These are phyloP conservation scores for Papiliotrema fonsecae DNA, from an alignment of 1,284 basidiomycete genomes.

Conservation along the genomic window DNA sequence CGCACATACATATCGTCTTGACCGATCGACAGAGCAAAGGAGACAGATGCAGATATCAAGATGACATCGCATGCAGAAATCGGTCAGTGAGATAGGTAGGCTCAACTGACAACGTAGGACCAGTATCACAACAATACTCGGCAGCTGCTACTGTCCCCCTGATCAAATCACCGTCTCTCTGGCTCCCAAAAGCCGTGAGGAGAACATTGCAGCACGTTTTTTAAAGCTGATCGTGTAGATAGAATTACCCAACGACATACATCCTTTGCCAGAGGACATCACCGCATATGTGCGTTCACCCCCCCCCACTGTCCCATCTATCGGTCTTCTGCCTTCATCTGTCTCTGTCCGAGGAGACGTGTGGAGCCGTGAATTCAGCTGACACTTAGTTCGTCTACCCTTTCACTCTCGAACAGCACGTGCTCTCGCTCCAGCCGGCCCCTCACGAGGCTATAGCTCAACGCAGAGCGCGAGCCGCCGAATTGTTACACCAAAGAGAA, in stretches of 20 bases:
- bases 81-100: not conserved
- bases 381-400: slow-evolving; percentile 79
- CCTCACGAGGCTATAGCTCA: slow-evolving; percentile 63
- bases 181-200: slow-evolving; percentile 70
- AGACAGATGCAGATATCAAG: not conserved
- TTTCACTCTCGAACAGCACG: slow-evolving; percentile 80
- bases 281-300: slow-evolving; percentile 66
- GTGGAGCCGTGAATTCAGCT: not conserved
- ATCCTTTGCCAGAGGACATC: slow-evolving; percentile 83
- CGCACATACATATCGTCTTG: no score
- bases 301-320: not conserved
- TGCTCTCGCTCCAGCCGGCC: slow-evolving; percentile 65
- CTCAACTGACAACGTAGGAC: slow-evolving; percentile 18
- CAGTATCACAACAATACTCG: slow-evolving; percentile 59
- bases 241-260: slow-evolving; percentile 77
- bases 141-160: slow-evolving; percentile 69
- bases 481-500: slow-evolving; percentile 63
- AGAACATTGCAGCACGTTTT: not conserved
- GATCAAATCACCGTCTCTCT: slow-evolving; percentile 85
- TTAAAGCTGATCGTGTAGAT: slow-evolving; percentile 54
- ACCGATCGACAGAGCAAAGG: no score
- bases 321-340: not conserved
- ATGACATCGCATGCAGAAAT: not conserved
- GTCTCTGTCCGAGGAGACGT: no score
- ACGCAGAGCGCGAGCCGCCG: slow-evolving; percentile 61